Evolutionary conservation across 192 early-diverging fungal species (phyloP).

Genomic region (Piromyces finnis): DNA sequence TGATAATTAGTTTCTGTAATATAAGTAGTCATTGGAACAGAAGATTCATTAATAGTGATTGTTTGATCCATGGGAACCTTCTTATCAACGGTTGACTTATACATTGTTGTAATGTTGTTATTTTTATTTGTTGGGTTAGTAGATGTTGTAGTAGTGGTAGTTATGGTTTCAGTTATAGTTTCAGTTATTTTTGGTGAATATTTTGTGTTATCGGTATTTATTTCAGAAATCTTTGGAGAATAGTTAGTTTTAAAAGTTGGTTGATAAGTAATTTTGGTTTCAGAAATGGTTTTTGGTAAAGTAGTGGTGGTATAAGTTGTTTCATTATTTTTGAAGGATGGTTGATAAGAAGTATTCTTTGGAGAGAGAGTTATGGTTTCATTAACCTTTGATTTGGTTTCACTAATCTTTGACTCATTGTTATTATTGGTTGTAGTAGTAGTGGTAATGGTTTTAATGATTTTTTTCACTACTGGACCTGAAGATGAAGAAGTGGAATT

Average conservation of each 20-base stretch:
- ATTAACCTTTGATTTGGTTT: neutral
- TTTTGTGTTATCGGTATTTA: neutral
- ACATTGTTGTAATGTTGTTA: neutral
- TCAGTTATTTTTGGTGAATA: neutral
- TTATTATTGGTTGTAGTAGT: neutral
- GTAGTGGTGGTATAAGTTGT: too few relatives aligned
- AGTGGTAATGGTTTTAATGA: neutral
- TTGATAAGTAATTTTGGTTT: too few relatives aligned
- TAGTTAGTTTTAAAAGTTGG: neutral
- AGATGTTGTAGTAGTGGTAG: neutral
- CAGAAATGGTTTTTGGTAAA: neutral
- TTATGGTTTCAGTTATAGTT: neutral
- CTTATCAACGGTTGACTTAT: neutral
- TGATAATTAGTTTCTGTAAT: neutral
- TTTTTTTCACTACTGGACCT: neutral
- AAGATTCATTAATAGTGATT: neutral
- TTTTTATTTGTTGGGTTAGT: too few relatives aligned
- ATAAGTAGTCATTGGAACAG: neutral
- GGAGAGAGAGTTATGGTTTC: neutral
- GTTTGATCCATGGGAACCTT: neutral
- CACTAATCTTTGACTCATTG: neutral
- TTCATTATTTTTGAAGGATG: neutral
- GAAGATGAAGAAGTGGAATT: neutral
- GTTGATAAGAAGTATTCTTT: neutral
- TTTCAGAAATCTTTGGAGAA: neutral